A percentile compares a stretch with the other conserved stretches of the same genome.
These are phyloP conservation scores for Cercospora sojina DNA, from an alignment of 2,329 filamentous ascomycete species.

Conservation along the genomic window DNA sequence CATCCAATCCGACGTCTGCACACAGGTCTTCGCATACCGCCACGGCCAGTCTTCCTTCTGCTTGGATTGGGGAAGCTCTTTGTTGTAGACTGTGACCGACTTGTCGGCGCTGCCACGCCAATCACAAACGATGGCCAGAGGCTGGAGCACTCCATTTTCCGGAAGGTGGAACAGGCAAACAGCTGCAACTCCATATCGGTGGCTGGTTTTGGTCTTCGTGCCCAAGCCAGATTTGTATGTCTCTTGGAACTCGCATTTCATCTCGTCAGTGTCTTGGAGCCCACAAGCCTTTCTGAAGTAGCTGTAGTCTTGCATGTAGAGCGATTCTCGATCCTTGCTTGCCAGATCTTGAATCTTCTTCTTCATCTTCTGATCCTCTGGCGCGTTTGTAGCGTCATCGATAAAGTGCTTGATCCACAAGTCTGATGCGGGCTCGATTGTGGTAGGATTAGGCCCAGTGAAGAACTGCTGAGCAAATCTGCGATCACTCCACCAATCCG, in stretches of 20 bases:
- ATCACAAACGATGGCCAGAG: constrained; percentile 52
- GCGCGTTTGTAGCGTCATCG: constrained; percentile 33
- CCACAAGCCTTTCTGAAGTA: constrained; percentile 44
- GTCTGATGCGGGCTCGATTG: constrained; percentile 40
- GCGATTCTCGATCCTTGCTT: constrained; percentile 34
- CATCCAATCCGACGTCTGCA: constrained; percentile 51
- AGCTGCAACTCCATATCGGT: constrained; percentile 22
- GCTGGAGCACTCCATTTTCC: constrained; percentile 48
- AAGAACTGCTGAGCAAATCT: constrained; percentile 50
- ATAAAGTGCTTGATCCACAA: constrained; percentile 41
- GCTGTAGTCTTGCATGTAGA: constrained; percentile 48
- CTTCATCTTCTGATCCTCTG: constrained; percentile 35
- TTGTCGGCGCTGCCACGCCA: constrained; percentile 46
- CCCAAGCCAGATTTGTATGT: constrained; percentile 16
- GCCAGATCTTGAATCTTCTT: constrained; percentile 37
- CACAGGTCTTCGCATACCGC: constrained; percentile 55
- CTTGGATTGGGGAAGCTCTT: constrained; percentile 38
- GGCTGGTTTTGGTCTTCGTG: constrained; percentile 11
- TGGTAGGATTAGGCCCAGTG: constrained; percentile 48
- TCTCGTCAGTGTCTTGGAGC: constrained; percentile 17
- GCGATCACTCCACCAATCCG: constrained; percentile 48
- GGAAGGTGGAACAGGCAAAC: constrained; percentile 36
- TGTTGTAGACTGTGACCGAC: constrained; percentile 54
- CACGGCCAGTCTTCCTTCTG: constrained; percentile 52
- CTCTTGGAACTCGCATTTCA: constrained; percentile 21